Conservation (phyloP, 805 yeast species). For the Yarrowia osloensis region DNA sequence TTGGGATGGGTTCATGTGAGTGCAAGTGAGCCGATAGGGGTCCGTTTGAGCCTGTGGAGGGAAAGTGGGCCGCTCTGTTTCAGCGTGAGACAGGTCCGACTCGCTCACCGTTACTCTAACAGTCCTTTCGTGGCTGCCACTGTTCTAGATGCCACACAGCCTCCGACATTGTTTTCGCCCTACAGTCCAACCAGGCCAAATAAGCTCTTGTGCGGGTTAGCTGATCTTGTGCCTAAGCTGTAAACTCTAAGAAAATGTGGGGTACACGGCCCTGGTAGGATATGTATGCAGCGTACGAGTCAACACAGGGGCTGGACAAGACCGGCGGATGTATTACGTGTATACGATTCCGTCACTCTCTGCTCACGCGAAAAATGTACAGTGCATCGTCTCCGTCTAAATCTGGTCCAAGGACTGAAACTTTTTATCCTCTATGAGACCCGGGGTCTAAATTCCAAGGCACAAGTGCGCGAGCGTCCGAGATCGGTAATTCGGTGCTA, state of each 20-base stretch:
- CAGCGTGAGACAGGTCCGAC: too few species aligned
- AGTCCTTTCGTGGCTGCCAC: background rate
- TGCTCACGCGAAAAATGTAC: background rate
- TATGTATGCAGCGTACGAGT: background rate
- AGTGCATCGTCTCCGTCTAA: background rate
- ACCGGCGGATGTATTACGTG: background rate
- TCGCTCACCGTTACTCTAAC: too few species aligned
- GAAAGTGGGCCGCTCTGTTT: too few species aligned
- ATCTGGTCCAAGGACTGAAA: too few species aligned
- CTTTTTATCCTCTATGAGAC: too few species aligned
- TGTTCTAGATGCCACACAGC: background rate
- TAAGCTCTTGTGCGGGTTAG: slow-evolving; percentile 26
- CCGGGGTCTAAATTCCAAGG: background rate
- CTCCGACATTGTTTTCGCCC: background rate
- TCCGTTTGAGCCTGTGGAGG: too few species aligned
- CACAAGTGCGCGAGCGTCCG: background rate
- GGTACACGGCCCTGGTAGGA: slow-evolving; percentile 24
- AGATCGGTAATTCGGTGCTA: too few species aligned
- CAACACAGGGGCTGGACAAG: background rate
- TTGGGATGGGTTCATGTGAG: too few species aligned
- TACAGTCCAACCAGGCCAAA: too few species aligned
- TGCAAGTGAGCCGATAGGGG: too few species aligned
- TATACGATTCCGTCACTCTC: background rate
- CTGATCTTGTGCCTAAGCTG: slow-evolving; percentile 3
- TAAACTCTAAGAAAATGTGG: slow-evolving; percentile 23